Conservation (phyloP, 1,139 yeast species). For the Magnusiomyces fungicola region DNA sequence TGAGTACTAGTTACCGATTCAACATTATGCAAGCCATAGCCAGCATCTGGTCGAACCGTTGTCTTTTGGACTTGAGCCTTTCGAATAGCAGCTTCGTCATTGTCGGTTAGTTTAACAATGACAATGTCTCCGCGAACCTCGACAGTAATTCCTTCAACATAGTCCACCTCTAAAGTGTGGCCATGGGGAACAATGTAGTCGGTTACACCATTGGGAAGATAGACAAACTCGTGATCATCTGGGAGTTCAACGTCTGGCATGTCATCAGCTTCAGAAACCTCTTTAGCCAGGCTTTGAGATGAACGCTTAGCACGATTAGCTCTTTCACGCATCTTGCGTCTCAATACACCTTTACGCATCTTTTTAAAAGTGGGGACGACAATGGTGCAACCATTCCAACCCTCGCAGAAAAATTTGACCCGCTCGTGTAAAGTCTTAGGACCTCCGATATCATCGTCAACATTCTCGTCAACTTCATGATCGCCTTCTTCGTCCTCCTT, state of each 20-base stretch:
- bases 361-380: conserved; percentile 43
- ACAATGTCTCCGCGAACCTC: conserved; percentile 54
- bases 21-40: too few species aligned
- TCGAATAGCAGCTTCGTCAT: conserved; percentile 23
- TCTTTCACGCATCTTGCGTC: not conserved
- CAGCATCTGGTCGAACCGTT: too few species aligned
- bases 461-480: not conserved
- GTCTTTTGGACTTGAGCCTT: too few species aligned
- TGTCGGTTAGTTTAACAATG: conserved; percentile 44
- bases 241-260: conserved; percentile 31
- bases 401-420: conserved; percentile 48
- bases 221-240: conserved; percentile 17
- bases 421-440: conserved; percentile 12
- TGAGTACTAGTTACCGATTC: not conserved
- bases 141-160: conserved; percentile 48
- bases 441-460: conserved; percentile 25
- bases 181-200: conserved; percentile 32
- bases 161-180: conserved; percentile 50
- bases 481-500: conserved; percentile 19
- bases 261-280: not conserved
- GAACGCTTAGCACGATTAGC: too few species aligned
- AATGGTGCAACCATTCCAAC: conserved; percentile 63
- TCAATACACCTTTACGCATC: not conserved
- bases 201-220: conserved; percentile 32
- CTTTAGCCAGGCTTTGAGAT: not conserved